Evolutionary conservation across 169 alveolate species (phyloP), one percentile per base, ranked within the genome.

Genomic region (Besnoitia besnoiti): DNA sequence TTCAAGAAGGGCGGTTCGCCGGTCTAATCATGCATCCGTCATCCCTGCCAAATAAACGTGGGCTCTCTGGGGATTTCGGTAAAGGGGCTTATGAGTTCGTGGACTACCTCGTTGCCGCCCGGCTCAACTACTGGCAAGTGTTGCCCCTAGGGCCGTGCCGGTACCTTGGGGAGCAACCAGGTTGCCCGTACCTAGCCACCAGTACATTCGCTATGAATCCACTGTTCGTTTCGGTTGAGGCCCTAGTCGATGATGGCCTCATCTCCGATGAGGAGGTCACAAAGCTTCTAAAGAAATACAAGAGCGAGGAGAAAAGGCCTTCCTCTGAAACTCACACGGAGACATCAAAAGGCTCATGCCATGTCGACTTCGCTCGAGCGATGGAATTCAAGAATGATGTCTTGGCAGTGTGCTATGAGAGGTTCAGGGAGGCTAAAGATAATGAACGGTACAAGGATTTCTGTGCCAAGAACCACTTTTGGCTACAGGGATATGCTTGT

Each of bases 181-280:
- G 92, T 19, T 91, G 92, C 47, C 94, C 94, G 30, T 91, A 91
- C 30, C 42, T 91, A 42, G 85, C 91, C 91, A 67, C 92, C 14
- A 91, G 94, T 44, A 62, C 94, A 14, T 91, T 91, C 82, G 94
- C 94, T 10, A 75, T 84, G 89, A 91, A 91, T 73, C 94, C 94
- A 0, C 49, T 91, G 80, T 61, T 91, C 61, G 92, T 91, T 27
- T 62, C 90, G 24, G 87, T 77, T 24, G 87, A 77, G 30, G 87
- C 87, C 19, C 87, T 77, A 55, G 87, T 77, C 0, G 87, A 37
- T 0, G 87, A 77, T 4, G 59, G 87, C 55, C 87, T 77, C 87
- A 42, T 77, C 37, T 77, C 87, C 8, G 59, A 77, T 35, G 87
- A 77, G 33, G 87, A 77, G 21, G 87, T 77, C 21, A 35, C n/a